A percentile compares a stretch with the other conserved stretches of the same genome.
phyloP scores from a whole-genome alignment of 139 green algal species.

The Picochlorum sp. region DNA sequence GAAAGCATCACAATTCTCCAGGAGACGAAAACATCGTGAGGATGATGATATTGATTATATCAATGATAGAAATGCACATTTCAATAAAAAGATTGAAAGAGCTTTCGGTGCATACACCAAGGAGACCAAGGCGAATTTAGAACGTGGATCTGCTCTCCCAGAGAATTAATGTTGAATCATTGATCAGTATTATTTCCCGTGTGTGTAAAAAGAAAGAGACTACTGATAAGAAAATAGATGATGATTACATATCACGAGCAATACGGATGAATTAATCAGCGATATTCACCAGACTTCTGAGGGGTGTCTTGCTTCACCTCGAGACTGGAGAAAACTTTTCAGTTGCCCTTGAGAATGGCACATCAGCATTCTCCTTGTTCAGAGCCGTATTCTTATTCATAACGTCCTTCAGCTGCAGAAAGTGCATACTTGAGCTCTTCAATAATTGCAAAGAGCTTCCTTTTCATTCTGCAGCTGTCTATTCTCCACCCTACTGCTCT shows the following conservation, averaged over 20 bases:
- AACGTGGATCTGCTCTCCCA: slow-evolving; percentile 92
- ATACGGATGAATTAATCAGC: too few species aligned
- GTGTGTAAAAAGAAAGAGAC: not conserved
- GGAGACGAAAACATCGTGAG: slow-evolving; percentile 55
- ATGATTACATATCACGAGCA: too few species aligned
- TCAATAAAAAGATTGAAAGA: slow-evolving; percentile 96
- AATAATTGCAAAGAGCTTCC: not conserved
- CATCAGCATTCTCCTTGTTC: not conserved
- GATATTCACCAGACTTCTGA: too few species aligned
- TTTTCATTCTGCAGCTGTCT: not conserved
- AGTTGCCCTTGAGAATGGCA: too few species aligned
- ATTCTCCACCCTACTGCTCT: not conserved
- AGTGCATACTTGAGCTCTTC: not conserved
- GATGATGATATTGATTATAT: slow-evolving; percentile 90
- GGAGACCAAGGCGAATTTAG: slow-evolving; percentile 96
- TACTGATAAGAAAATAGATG: too few species aligned
- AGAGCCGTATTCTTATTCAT: not conserved
- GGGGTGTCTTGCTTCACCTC: too few species aligned
- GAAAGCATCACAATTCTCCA: slow-evolving; percentile 54
- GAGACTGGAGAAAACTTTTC: too few species aligned
- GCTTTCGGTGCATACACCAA: slow-evolving; percentile 52
- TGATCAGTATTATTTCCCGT: not conserved
- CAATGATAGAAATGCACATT: slow-evolving; percentile 91
- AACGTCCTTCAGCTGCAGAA: not conserved
- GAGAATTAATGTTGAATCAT: slow-evolving; percentile 36